Percentiles rank a stretch among this genome's conserved stretches.
phyloP scores from a whole-genome alignment of 2,329 filamentous ascomycete genomes.

The Beauveria asiatica region DNA sequence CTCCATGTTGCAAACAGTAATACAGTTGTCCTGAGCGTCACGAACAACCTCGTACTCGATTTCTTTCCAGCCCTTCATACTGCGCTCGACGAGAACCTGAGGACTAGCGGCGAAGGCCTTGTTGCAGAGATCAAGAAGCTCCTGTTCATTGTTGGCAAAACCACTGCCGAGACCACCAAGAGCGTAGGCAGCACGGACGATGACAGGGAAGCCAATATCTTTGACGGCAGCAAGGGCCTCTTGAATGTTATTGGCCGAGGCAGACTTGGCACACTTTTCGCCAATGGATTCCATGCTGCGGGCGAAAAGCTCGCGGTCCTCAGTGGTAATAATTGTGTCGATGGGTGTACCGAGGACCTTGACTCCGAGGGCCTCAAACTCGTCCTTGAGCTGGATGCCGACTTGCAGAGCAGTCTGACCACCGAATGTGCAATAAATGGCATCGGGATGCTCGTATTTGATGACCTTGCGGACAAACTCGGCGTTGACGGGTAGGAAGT shows the following conservation, averaged over 20 bases:
- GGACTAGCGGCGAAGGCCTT: slow-evolving; percentile 93
- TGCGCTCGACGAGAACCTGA: slow-evolving; percentile 91
- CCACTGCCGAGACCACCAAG: slow-evolving; percentile 91
- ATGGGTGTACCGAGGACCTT: slow-evolving; percentile 94
- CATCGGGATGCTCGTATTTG: slow-evolving; percentile 85
- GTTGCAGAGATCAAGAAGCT: slow-evolving; percentile 81
- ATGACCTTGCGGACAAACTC: slow-evolving; percentile 98
- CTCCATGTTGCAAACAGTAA: slow-evolving; percentile 99
- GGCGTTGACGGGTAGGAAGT: slow-evolving; percentile 93
- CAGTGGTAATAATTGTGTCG: slow-evolving; percentile 95
- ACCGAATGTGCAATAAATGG: slow-evolving; percentile 96
- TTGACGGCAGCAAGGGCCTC: slow-evolving; percentile 86
- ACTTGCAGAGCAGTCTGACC: slow-evolving; percentile 95
- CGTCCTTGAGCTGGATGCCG: slow-evolving; percentile 94
- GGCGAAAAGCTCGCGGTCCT: slow-evolving; percentile 94
- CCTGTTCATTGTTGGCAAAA: slow-evolving; percentile 79
- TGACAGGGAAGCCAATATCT: slow-evolving; percentile 91
- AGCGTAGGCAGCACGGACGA: slow-evolving; percentile 92
- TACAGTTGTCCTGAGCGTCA: slow-evolving; percentile 93
- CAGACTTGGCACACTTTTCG: slow-evolving; percentile 96
- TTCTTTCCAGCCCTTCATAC: slow-evolving; percentile 99
- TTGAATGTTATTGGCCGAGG: slow-evolving; percentile 78
- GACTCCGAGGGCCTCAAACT: slow-evolving; percentile 87
- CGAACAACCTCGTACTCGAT: slow-evolving; percentile 98
- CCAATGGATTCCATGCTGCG: slow-evolving; percentile 97